Conservation (phyloP, 805 yeast genomes). For the Saturnispora diversa region DNA sequence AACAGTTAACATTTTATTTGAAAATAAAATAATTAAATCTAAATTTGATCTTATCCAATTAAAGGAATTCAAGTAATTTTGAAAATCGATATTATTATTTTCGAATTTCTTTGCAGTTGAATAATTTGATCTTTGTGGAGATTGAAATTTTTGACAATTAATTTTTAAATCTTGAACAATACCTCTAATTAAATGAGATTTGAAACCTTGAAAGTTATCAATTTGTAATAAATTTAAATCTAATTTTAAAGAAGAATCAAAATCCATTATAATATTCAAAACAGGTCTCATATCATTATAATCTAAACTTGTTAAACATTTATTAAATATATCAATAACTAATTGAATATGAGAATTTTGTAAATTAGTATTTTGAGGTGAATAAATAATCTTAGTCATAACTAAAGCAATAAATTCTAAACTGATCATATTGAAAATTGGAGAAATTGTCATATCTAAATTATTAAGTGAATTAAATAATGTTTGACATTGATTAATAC, state of each 20-base stretch:
- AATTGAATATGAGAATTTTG: conserved; percentile 6
- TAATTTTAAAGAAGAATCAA: conserved; percentile 11
- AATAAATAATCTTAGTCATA: conserved; percentile 13
- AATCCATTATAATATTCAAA: conserved; percentile 13
- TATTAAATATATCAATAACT: conserved; percentile 10
- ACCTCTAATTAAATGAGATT: conserved; percentile 9
- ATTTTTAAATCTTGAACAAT: conserved; percentile 11
- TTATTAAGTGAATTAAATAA: conserved; percentile 8
- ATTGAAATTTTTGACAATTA: conserved; percentile 5
- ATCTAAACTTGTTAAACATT: conserved; percentile 11
- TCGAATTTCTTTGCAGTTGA: neutral
- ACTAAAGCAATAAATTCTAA: conserved; percentile 19
- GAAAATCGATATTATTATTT: conserved; percentile 2
- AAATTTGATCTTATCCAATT: conserved; percentile 11
- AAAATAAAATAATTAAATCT: conserved; percentile 9
- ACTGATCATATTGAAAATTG: conserved; percentile 20
- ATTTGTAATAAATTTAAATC: conserved; percentile 4
- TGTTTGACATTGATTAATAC: conserved; percentile 11
- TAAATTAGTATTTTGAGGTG: conserved; percentile 10
- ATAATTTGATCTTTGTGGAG: neutral
- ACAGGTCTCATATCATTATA: conserved; percentile 16
- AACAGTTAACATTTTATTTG: conserved; percentile 8
- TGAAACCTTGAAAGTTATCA: conserved; percentile 8
- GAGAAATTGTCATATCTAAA: conserved; percentile 15
- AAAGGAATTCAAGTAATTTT: conserved; percentile 1